Conservation (phyloP, 352 stramenopile species). For the Phytophthora pistaciae region DNA sequence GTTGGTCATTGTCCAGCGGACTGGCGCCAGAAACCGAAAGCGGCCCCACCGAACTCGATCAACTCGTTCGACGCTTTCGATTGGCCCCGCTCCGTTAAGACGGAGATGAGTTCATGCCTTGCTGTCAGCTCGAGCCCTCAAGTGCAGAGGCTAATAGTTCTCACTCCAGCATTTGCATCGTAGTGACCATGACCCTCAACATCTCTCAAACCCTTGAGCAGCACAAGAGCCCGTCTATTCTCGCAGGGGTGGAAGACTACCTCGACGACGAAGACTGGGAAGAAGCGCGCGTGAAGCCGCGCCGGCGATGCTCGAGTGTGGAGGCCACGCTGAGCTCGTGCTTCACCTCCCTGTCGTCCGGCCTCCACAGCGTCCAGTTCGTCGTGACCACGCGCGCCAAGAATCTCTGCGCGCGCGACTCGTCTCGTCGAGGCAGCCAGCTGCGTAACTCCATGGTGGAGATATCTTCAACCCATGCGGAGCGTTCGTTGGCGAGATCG, state of each 20-base stretch:
- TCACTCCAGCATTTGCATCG: slow-evolving; percentile 16
- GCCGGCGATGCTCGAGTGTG: slow-evolving; percentile 18
- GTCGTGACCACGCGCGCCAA: slow-evolving; percentile 3
- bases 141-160: not conserved
- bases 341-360: slow-evolving; percentile 22
- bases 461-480: not conserved
- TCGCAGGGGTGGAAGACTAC: slow-evolving; percentile 10
- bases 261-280: slow-evolving; percentile 28
- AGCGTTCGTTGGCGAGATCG: slow-evolving; percentile 4
- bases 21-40: slow-evolving; percentile 24
- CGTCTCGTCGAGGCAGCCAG: not conserved
- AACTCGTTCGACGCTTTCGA: slow-evolving; percentile 8
- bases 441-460: slow-evolving; percentile 22
- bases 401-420: slow-evolving; percentile 3
- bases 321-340: slow-evolving; percentile 15
- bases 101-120: slow-evolving; percentile 6
- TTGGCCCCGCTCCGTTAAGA: slow-evolving; percentile 26
- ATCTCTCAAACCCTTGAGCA: slow-evolving; percentile 12
- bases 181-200: slow-evolving; percentile 11
- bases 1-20: slow-evolving; percentile 1
- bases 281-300: slow-evolving; percentile 1
- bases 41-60: slow-evolving; percentile 2
- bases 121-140: not conserved
- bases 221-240: slow-evolving; percentile 22
- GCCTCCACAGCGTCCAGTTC: not conserved